phyloP scores from a whole-genome alignment of 495 filamentous ascomycete species.

The Penicillium herquei region DNA sequence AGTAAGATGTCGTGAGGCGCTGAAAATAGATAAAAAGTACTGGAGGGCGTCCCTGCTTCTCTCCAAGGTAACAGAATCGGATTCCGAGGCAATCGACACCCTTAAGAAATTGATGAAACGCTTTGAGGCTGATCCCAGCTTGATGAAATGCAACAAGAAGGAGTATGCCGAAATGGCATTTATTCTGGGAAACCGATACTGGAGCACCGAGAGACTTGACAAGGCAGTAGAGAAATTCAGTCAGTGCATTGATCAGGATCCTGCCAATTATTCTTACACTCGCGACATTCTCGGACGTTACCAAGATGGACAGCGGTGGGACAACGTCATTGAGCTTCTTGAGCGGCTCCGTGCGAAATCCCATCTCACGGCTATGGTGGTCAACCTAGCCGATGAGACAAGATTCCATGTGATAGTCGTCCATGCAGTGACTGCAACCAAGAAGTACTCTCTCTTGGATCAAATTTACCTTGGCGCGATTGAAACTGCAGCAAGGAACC shows the following conservation, averaged over 20 bases:
- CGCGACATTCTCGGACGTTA: not conserved
- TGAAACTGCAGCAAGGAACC: not conserved
- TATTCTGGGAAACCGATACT: not conserved
- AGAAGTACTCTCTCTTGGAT: conserved; percentile 1
- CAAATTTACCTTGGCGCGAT: conserved; percentile 1
- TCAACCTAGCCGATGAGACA: not conserved
- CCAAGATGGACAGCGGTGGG: not conserved
- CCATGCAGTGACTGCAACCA: not conserved
- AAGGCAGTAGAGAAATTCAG: not conserved
- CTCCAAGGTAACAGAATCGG: not conserved
- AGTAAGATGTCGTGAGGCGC: conserved; percentile 3
- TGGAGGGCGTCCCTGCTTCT: conserved; percentile 4
- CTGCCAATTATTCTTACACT: not conserved
- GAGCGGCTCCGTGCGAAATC: not conserved
- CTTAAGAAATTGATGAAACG: conserved; percentile 3
- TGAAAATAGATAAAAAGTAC: not conserved
- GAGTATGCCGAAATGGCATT: conserved; percentile 8
- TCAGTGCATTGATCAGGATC: not conserved
- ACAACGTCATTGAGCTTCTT: not conserved
- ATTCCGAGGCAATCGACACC: conserved; percentile 7
- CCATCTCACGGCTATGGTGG: not conserved
- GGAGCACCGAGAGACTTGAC: not conserved
- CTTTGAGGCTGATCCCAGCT: not conserved
- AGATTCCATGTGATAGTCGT: not conserved
- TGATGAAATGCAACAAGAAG: not conserved